Evolutionary conservation across 805 yeast genomes (phyloP).

Genomic region (Metahyphopichia silvanorum): DNA sequence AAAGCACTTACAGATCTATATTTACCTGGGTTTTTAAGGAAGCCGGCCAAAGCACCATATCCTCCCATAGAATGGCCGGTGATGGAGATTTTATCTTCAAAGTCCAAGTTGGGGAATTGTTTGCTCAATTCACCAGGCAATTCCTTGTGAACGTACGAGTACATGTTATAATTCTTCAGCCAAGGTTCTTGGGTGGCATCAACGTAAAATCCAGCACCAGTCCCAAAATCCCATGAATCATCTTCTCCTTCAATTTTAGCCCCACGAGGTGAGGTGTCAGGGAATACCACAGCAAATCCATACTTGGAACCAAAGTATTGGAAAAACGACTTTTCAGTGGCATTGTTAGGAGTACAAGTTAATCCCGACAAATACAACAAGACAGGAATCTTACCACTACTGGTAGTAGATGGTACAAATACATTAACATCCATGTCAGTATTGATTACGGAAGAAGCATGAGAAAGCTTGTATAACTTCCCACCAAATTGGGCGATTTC

Average conservation of each 20-base stretch:
- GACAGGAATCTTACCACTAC: conserved; percentile 55
- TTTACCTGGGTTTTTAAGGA: conserved; percentile 62
- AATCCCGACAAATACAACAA: conserved; percentile 81
- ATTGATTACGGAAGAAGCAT: conserved; percentile 59
- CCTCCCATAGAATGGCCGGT: conserved; percentile 99
- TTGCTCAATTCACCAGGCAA: conserved; percentile 51
- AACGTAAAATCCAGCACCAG: conserved; percentile 93
- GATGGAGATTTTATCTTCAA: conserved; percentile 56
- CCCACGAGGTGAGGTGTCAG: conserved; percentile 97
- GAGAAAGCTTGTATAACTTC: conserved; percentile 67
- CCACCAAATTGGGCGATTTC: conserved; percentile 72
- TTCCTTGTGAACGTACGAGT: conserved; percentile 75
- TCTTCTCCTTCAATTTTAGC: conserved; percentile 73
- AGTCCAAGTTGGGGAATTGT: conserved; percentile 52
- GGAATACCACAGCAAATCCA: conserved; percentile 87
- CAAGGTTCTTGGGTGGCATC: conserved; percentile 78
- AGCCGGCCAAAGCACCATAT: conserved; percentile 76
- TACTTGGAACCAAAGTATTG: conserved; percentile 75
- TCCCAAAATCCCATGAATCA: conserved; percentile 86
- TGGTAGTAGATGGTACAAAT: conserved; percentile 62
- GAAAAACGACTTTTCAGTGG: conserved; percentile 88
- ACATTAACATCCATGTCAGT: conserved; percentile 84
- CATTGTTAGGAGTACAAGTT: conserved; percentile 91
- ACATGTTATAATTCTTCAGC: conserved; percentile 77
- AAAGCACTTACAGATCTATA: conserved; percentile 85